Percentiles rank a stretch among this genome's conserved stretches.
These are phyloP conservation scores for Lobulomyces angularis DNA, from an alignment of 192 early-diverging fungal species.

Conservation along the genomic window DNA sequence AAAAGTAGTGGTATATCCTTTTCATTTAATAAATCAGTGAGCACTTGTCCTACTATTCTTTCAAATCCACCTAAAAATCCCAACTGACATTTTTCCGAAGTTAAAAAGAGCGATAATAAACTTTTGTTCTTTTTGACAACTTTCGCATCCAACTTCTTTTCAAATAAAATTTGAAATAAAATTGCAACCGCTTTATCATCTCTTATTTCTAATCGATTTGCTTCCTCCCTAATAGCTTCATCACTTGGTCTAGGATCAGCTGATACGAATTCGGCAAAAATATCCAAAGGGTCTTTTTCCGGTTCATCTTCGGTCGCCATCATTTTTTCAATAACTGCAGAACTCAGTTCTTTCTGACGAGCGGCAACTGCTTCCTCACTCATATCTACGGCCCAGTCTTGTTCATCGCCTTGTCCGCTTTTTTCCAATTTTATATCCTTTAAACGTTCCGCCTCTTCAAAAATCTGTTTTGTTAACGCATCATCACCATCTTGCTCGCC, in stretches of 20 bases:
- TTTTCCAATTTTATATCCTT: constrained; percentile 33
- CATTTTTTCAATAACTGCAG: constrained; percentile 28
- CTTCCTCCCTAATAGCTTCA: constrained; percentile 54
- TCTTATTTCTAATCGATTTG: constrained; percentile 62
- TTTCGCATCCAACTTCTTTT: constrained; percentile 34
- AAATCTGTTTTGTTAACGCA: constrained; percentile 53
- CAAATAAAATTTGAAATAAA: constrained; percentile 71
- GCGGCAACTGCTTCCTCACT: constrained; percentile 61
- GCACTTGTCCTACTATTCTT: constrained; percentile 52
- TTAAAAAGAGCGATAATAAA: constrained; percentile 63
- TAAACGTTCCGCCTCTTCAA: constrained; percentile 54
- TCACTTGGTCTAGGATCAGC: constrained; percentile 39
- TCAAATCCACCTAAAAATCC: constrained; percentile 85
- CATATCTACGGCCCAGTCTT: constrained; percentile 70
- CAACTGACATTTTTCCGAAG: constrained; percentile 73
- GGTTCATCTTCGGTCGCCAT: constrained; percentile 7
- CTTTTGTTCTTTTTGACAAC: constrained; percentile 60
- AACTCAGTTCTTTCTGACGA: constrained; percentile 58
- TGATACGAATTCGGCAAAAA: constrained; percentile 63
- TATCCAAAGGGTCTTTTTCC: constrained; percentile 51
- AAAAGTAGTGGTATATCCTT: constrained; percentile 64
- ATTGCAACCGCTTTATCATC: constrained; percentile 72
- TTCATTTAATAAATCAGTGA: constrained; percentile 42
- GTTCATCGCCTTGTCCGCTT: constrained; percentile 51
- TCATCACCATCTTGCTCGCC: constrained; percentile 49